phyloP scores from a whole-genome alignment of 495 filamentous ascomycete species.

The Penicillium psychrofluorescens region DNA sequence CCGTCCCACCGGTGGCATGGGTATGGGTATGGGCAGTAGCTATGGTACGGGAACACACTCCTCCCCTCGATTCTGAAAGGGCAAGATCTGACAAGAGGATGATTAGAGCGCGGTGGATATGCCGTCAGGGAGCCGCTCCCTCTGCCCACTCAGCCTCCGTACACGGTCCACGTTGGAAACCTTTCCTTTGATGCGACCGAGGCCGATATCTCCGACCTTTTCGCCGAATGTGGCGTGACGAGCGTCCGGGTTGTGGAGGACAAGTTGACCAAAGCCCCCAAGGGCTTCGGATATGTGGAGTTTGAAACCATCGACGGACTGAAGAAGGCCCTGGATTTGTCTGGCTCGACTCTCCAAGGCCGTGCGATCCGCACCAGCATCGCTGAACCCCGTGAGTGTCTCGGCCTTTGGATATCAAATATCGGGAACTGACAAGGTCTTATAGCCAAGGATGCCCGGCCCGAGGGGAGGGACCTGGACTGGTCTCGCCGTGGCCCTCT shows the following conservation, averaged over 20 bases:
- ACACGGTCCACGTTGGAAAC: conserved; percentile 92
- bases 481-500: conserved; percentile 91
- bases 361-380: conserved; percentile 82
- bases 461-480: conserved; percentile 46
- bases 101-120: conserved; percentile 47
- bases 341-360: conserved; percentile 72
- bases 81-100: conserved; percentile 8
- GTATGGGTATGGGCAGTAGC: conserved; percentile 34
- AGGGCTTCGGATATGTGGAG: conserved; percentile 97
- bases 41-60: conserved; percentile 14
- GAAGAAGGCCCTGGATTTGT: conserved; percentile 81
- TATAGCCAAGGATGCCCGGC: conserved; percentile 65
- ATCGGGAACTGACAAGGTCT: conserved; percentile 20
- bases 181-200: conserved; percentile 86
- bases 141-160: conserved; percentile 85
- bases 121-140: conserved; percentile 73
- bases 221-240: conserved; percentile 71
- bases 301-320: conserved; percentile 83
- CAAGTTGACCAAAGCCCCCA: conserved; percentile 81
- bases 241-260: conserved; percentile 96
- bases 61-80: neutral
- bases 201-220: conserved; percentile 76
- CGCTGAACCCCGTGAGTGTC: conserved; percentile 70
- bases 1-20: conserved; percentile 38
- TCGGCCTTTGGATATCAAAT: neutral